These are phyloP conservation scores for Pseudozyma sp. DNA, from an alignment of 1,284 basidiomycete genomes.

Conservation along the genomic window DNA sequence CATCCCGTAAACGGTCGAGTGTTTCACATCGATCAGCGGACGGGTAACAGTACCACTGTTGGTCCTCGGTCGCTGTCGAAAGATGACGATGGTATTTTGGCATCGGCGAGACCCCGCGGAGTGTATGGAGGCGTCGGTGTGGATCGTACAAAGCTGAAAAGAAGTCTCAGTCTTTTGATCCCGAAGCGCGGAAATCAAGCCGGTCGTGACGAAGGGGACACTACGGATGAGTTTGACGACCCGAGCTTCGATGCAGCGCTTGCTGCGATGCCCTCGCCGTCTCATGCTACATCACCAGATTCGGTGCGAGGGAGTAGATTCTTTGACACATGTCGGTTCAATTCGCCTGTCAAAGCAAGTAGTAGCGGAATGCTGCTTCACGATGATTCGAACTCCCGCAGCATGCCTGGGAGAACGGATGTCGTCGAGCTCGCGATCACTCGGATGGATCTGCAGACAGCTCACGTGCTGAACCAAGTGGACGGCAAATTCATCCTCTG, in stretches of 20 bases:
- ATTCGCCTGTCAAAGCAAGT: too few species aligned
- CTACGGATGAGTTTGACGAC: constrained; percentile 30
- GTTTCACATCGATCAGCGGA: constrained; percentile 36
- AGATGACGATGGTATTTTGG: neutral
- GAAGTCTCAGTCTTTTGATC: neutral
- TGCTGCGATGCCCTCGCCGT: constrained; percentile 20
- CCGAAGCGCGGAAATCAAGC: neutral
- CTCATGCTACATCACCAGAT: neutral
- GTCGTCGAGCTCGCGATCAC: constrained; percentile 20
- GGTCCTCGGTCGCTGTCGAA: neutral
- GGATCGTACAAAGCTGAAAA: constrained; percentile 14
- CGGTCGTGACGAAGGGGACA: neutral
- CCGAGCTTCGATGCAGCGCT: constrained; percentile 22
- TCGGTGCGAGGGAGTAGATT: constrained; percentile 19
- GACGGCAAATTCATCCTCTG: constrained; percentile 90
- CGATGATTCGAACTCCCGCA: neutral
- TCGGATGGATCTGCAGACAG: constrained; percentile 12
- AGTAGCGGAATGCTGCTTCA: too few species aligned
- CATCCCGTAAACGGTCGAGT: constrained; percentile 21
- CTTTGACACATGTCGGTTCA: constrained; percentile 28
- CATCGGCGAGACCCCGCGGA: too few species aligned
- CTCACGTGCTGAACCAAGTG: constrained; percentile 77
- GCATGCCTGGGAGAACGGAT: too few species aligned
- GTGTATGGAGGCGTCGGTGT: neutral
- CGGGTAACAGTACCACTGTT: constrained; percentile 27